Evolutionary conservation across 352 stramenopile genomes (phyloP), one percentile per base, ranked within the genome.

Genomic region (Globisporangium mamillatum): DNA sequence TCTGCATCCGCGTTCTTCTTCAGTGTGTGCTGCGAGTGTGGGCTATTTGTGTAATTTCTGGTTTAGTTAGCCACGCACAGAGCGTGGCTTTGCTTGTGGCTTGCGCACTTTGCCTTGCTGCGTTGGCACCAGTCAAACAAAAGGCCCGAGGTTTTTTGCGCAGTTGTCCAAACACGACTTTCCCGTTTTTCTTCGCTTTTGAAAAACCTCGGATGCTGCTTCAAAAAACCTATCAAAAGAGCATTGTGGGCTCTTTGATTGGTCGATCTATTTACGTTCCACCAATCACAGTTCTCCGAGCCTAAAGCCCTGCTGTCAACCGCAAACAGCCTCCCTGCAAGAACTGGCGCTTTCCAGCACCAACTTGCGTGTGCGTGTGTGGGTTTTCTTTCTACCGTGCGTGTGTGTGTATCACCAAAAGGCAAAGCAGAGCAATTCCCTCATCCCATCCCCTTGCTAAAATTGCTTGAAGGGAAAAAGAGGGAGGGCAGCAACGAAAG

Each of bases 331-430:
- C 66, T 72, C 55, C 65, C 57, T 53, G 36, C 72, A 69, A 70
- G 68, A 79, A 79, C 78, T 76, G 77, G 75, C 75, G 71, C 74
- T 80, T 27, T 75, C 73, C 10, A 44, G 36, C 36, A 5, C 36
- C 10, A 14, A 8, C 9, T 56, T 56, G 22, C 22, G 22, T 29
- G 7, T 25, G 50, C 44, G 54, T 77, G 32, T 44, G 60, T 57
- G 46, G 20, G 36, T 64, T 64, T 56, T 54, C 41, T 48, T 65
- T 63, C 32, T 63, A 20, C n/a, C 36, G 27, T 32, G 27, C 10
- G 25, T 46, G 38, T 65, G 25, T 63, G n/a, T 53, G 7, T 63
- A 24, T 63, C 36, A 14, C 36, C 10, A 14, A 12, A 44, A 16
- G 57, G 57, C 29, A n/a, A 14, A 57, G 41, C 27, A 32, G 2